Base-by-base conservation (phyloP, 202 grass and related monocot species). In the Musa balbisiana region DNA sequence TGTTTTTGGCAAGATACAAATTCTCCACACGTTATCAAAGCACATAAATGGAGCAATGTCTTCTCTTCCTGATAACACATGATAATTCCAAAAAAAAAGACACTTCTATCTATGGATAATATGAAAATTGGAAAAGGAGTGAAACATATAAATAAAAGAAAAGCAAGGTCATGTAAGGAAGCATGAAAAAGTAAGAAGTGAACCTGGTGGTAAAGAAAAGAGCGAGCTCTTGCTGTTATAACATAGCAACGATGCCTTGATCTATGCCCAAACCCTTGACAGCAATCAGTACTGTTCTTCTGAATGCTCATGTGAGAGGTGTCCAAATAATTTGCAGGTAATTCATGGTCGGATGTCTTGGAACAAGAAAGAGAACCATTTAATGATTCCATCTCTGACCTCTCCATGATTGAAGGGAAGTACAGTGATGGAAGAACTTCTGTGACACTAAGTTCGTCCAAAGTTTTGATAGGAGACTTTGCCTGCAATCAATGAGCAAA, bases 121-220 rank as follows among this genome's bases (percentile, higher is more conserved):
- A 62, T 62, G 58, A 20, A 20, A 15, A 62, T 17, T 17, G 58
- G 16, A 62, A 17, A 58, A 58, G 20, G 20, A 62, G 20, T 17
- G 20, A 62, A 20, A 15, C 17, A 0, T 62, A 20, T 62, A 20
- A 62, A 20, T 15, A 62, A 62, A 62, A 62, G 13, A 15, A 49
- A 10, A 75, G 70, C 79, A 67, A 74, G 72, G 21, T 12, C 14
- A 54, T 59, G 60, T 69, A 51, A 9, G 8, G 33, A 21, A 70
- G 17, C 10, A 14, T 21, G 20, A 27, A 23, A 23, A 9, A 23
- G 77, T 77, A 58, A 80, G 70, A 66, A 78, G 69, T 62, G 79
- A 85, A 98, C 95, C 95, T 99, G 89, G 70, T 99, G 95, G 69
- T 99, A 99, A 85, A 99, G 89, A 84, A 99, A 99, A 73, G 89